Conservation (phyloP, 2,329 filamentous ascomycete genomes). For the Penicillium sp. region DNA sequence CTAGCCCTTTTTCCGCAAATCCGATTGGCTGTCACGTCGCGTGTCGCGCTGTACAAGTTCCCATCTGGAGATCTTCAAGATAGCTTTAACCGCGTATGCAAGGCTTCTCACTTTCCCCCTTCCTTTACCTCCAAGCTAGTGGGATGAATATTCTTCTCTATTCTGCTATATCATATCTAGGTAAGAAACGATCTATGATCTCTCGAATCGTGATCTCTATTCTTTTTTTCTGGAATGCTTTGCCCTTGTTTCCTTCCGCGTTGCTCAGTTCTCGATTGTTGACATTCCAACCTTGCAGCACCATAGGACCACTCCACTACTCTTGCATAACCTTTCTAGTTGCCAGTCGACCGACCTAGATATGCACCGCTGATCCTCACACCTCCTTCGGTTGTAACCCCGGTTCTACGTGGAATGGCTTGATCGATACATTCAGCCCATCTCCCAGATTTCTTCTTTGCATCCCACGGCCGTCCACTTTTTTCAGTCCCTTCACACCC, state of each 20-base stretch:
- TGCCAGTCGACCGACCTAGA: conserved; percentile 32
- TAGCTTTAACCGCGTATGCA: conserved; percentile 34
- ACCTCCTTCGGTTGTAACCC: conserved; percentile 5
- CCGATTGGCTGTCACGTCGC: conserved; percentile 43
- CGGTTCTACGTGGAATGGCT: conserved; percentile 9
- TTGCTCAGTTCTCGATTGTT: conserved; percentile 10
- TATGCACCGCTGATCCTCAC: conserved; percentile 20
- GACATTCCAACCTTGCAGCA: conserved; percentile 31
- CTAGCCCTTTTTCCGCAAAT: conserved; percentile 13
- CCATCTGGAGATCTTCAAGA: conserved; percentile 31
- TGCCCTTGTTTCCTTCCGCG: neutral
- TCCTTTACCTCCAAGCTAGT: conserved; percentile 20
- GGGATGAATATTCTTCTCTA: conserved; percentile 11
- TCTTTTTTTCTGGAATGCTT: neutral
- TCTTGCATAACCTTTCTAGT: conserved; percentile 31
- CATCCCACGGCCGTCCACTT: conserved; percentile 4
- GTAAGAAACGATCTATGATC: conserved; percentile 14
- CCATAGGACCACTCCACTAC: conserved; percentile 21
- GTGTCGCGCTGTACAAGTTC: conserved; percentile 27
- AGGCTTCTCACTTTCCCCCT: conserved; percentile 24
- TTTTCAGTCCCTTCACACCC: neutral
- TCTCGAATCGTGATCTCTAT: too few relatives aligned
- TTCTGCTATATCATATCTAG: conserved; percentile 6
- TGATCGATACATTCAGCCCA: conserved; percentile 4
- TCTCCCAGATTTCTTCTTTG: neutral